Evolutionary conservation across 1,139 yeast genomes (phyloP).

Genomic region (Geotrichum citri-aurantii): DNA sequence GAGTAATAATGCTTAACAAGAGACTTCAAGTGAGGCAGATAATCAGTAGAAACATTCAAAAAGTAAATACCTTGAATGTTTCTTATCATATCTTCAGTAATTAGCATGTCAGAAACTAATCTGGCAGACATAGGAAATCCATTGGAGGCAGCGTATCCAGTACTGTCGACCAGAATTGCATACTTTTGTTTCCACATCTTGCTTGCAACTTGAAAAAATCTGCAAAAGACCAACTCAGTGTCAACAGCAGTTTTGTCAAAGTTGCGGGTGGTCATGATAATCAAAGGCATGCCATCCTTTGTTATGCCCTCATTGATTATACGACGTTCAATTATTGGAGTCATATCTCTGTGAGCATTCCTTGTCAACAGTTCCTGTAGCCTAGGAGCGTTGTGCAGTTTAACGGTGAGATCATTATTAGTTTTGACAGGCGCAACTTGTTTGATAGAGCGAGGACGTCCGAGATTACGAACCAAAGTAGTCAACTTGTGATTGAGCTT

Average conservation of each 20-base stretch:
- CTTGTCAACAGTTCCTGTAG: conserved; percentile 71
- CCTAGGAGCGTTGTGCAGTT: conserved; percentile 30
- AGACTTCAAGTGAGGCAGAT: conserved; percentile 36
- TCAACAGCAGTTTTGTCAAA: conserved; percentile 44
- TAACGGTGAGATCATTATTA: background rate
- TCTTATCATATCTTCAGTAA: conserved; percentile 45
- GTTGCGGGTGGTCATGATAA: conserved; percentile 50
- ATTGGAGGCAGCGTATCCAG: conserved; percentile 46
- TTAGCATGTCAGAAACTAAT: conserved; percentile 26
- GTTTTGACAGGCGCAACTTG: background rate
- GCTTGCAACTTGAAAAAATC: conserved; percentile 60
- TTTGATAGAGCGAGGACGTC: conserved; percentile 24
- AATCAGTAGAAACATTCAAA: conserved; percentile 53
- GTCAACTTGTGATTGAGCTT: conserved; percentile 23
- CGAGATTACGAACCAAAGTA: conserved; percentile 26
- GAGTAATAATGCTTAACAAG: conserved; percentile 24
- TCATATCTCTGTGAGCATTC: conserved; percentile 52
- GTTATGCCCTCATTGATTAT: conserved; percentile 61
- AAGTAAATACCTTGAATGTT: conserved; percentile 56
- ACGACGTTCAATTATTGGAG: conserved; percentile 41
- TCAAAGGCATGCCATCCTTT: conserved; percentile 66
- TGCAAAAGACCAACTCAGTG: conserved; percentile 52
- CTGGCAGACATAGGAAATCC: conserved; percentile 33
- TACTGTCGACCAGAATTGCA: conserved; percentile 61
- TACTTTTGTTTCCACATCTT: conserved; percentile 72